phyloP scores from a whole-genome alignment of 345 rosid species.

The Iberis pinnata region DNA sequence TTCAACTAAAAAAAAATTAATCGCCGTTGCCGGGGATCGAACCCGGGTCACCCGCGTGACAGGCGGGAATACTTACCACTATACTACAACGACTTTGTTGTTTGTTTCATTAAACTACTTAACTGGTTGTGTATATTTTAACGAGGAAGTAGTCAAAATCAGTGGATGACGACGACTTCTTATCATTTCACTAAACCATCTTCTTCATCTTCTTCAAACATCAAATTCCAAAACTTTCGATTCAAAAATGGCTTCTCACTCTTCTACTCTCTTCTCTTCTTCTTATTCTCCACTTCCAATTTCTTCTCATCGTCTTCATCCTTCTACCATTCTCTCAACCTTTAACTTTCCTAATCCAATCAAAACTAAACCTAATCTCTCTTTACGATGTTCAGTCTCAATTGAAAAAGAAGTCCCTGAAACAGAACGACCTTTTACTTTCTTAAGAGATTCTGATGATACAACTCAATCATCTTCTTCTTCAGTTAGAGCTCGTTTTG shows the following conservation, averaged over 20 bases:
- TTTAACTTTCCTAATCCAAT: constrained; percentile 14
- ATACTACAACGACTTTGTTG: constrained; percentile 75
- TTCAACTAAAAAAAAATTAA: too few species aligned
- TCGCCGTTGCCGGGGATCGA: constrained; percentile 96
- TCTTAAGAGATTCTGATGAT: constrained; percentile 59
- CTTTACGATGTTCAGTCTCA: constrained; percentile 42
- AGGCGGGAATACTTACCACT: constrained; percentile 94
- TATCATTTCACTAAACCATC: too few species aligned
- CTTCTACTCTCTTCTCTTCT: constrained; percentile 21
- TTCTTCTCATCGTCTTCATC: constrained; percentile 19
- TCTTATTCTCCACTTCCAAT: constrained; percentile 13
- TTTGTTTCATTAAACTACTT: too few species aligned
- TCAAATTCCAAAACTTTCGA: background rate
- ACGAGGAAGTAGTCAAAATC: too few species aligned
- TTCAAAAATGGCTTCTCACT: constrained; percentile 28
- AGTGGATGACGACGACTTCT: background rate
- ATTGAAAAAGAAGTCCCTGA: constrained; percentile 59
- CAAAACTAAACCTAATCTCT: constrained; percentile 6
- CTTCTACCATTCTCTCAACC: constrained; percentile 12
- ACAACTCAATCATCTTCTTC: constrained; percentile 28
- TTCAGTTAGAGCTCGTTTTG: constrained; percentile 69
- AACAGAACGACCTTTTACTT: constrained; percentile 64
- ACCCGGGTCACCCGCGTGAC: constrained; percentile 99
- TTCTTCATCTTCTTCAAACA: background rate
- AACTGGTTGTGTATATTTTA: too few species aligned